Conservation (phyloP, 176 grass and related monocot genomes). For the Elymus sibiricus region DNA sequence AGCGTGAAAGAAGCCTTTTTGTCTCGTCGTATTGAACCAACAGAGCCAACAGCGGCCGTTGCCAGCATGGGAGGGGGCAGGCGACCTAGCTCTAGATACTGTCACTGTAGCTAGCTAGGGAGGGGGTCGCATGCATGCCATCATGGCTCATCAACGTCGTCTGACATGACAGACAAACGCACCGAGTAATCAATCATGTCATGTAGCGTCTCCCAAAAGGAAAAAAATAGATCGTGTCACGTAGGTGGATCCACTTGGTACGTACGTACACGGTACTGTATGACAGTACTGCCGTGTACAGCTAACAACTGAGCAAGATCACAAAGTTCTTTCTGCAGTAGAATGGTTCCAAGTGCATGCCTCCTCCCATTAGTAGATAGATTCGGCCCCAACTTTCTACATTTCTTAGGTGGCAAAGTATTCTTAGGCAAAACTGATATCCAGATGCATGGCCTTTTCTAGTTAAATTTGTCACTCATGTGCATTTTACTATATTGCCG, state of each 20-base stretch:
- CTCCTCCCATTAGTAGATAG: too few relatives aligned
- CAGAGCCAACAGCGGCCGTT: not conserved
- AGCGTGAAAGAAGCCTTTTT: not conserved
- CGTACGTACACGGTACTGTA: not conserved
- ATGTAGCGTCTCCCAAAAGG: not conserved
- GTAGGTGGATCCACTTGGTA: not conserved
- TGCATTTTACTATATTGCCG: too few relatives aligned
- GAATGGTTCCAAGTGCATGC: not conserved
- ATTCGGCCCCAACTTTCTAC: not conserved
- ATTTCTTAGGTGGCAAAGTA: not conserved
- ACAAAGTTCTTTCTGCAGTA: not conserved
- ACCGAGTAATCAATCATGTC: not conserved
- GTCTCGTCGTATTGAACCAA: not conserved
- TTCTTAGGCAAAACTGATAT: too few relatives aligned
- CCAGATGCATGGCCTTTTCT: not conserved
- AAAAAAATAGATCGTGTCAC: not conserved
- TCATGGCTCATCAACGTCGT: not conserved
- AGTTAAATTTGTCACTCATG: too few relatives aligned
- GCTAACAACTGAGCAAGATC: not conserved
- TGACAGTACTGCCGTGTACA: not conserved
- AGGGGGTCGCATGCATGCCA: not conserved
- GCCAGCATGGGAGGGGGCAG: constrained; percentile 14
- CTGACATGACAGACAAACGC: not conserved
- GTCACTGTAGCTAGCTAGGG: not conserved
- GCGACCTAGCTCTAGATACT: not conserved